These are phyloP conservation scores for Salmacisia buchloeana DNA, from an alignment of 1,284 basidiomycete genomes.

Conservation along the genomic window DNA sequence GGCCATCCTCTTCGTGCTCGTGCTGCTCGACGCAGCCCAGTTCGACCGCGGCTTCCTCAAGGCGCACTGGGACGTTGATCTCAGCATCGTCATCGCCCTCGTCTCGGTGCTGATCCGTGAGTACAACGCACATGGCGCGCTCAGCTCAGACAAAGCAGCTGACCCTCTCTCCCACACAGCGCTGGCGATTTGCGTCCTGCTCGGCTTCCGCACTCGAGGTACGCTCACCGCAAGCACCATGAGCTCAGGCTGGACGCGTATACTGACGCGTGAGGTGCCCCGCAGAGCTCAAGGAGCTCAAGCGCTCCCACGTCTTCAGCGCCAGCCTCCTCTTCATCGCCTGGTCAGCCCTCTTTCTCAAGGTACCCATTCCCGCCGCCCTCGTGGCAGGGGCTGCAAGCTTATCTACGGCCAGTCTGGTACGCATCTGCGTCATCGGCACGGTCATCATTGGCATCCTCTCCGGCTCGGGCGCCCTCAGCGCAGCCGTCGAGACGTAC, in stretches of 20 bases:
- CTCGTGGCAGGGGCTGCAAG: conserved; percentile 10
- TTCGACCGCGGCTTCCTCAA: conserved; percentile 10
- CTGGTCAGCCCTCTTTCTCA: conserved; percentile 41
- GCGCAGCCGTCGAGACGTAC: conserved; percentile 52
- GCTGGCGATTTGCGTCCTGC: conserved; percentile 30
- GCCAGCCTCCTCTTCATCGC: conserved; percentile 29
- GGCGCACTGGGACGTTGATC: conserved; percentile 20
- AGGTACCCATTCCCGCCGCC: conserved; percentile 39
- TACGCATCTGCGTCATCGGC: conserved; percentile 51
- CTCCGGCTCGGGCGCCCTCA: conserved; percentile 52
- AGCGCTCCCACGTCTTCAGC: conserved; percentile 16
- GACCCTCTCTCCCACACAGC: conserved; percentile 16
- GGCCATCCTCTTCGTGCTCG: conserved; percentile 33
- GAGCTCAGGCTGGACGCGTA: neutral
- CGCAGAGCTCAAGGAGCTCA: conserved; percentile 3
- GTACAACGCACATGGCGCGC: neutral
- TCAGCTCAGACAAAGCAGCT: neutral
- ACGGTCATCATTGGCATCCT: conserved; percentile 52
- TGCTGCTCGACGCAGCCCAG: conserved; percentile 35
- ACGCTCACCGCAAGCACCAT: neutral
- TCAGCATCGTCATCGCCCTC: conserved; percentile 16
- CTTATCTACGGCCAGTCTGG: conserved; percentile 27
- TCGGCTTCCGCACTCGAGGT: conserved; percentile 32
- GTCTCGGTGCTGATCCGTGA: conserved; percentile 25
- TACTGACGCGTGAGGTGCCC: neutral